Evolutionary conservation across 2,329 filamentous ascomycete genomes (phyloP).

Genomic region (Pseudogymnoascus sp.): DNA sequence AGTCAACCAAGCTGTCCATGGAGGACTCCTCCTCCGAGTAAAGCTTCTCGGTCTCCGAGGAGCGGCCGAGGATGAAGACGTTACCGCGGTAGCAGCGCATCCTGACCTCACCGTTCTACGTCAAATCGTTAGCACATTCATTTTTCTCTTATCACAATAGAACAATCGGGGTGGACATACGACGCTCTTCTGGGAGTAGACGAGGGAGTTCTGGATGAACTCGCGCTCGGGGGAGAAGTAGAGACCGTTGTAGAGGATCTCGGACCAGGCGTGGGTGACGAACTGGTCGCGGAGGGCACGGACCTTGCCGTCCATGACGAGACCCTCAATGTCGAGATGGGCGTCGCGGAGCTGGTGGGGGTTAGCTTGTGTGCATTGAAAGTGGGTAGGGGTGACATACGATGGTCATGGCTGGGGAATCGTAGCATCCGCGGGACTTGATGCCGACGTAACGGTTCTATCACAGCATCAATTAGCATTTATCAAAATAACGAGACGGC

Average conservation of each 20-base stretch:
- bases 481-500: background rate
- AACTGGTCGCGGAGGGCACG: slow-evolving; percentile 63
- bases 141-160: background rate
- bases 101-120: slow-evolving; percentile 47
- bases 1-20: slow-evolving; percentile 65
- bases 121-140: background rate
- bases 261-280: slow-evolving; percentile 55
- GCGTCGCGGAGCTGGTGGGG: slow-evolving; percentile 23
- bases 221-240: slow-evolving; percentile 62
- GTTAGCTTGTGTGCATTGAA: background rate
- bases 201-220: slow-evolving; percentile 58
- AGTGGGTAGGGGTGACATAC: too few relatives aligned
- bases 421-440: slow-evolving; percentile 76
- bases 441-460: slow-evolving; percentile 65
- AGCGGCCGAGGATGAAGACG: slow-evolving; percentile 50
- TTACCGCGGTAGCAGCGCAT: slow-evolving; percentile 59
- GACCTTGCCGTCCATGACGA: slow-evolving; percentile 60
- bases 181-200: slow-evolving; percentile 50
- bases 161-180: background rate
- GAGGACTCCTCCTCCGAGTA: slow-evolving; percentile 56
- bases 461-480: background rate
- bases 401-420: slow-evolving; percentile 50
- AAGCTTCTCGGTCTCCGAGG: slow-evolving; percentile 57
- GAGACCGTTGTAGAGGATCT: slow-evolving; percentile 51
- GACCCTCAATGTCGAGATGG: slow-evolving; percentile 51